Conservation (phyloP, 169 alveolate genomes). For the Plasmodium sp. region DNA sequence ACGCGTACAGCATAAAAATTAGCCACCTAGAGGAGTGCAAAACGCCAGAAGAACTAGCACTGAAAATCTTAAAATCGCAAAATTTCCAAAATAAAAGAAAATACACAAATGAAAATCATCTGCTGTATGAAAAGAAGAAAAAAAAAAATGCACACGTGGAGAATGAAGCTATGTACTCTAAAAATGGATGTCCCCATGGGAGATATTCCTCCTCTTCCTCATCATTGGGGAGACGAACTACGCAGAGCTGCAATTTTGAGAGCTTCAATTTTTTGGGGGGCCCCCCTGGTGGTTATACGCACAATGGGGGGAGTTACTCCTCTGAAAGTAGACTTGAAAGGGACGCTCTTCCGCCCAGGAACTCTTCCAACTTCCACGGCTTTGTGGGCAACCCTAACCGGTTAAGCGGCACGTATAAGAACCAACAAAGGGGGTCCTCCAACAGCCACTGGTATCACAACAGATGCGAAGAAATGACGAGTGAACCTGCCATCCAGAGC, state of each 20-base stretch:
- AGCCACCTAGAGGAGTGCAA: slow-evolving; percentile 15
- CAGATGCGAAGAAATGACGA: neutral
- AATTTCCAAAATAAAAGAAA: slow-evolving; percentile 65
- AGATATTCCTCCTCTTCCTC: neutral
- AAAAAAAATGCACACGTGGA: slow-evolving; percentile 6
- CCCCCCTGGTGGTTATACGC: neutral
- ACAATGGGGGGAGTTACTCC: neutral
- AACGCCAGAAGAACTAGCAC: slow-evolving; percentile 70
- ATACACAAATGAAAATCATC: slow-evolving; percentile 36
- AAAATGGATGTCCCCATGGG: neutral
- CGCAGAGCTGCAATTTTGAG: neutral
- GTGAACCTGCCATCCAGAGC: neutral
- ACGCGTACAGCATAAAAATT: slow-evolving; percentile 14
- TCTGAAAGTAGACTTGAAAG: neutral
- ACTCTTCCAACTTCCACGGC: neutral
- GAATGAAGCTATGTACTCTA: neutral
- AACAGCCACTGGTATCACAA: neutral
- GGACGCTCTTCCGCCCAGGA: neutral
- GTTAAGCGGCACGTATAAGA: neutral
- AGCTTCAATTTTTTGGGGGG: neutral
- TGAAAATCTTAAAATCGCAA: slow-evolving; percentile 50
- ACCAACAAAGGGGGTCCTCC: neutral
- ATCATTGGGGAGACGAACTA: neutral
- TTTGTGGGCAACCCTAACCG: neutral
- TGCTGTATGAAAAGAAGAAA: slow-evolving; percentile 2